Conservation (phyloP, 495 filamentous ascomycete species). For the Aspergillus ostianus region DNA sequence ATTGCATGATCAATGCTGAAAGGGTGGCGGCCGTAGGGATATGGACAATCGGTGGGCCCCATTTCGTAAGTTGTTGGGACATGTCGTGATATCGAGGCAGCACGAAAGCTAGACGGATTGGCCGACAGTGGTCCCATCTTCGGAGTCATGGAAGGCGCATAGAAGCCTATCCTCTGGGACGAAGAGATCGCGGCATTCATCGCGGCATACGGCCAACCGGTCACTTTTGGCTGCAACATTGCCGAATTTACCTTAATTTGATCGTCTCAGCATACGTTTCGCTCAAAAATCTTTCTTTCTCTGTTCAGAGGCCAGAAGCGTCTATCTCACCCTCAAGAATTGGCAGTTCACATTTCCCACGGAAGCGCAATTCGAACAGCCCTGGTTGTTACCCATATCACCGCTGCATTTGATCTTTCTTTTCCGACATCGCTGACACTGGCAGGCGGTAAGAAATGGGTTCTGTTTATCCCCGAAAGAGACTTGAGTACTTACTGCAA, state of each 20-base stretch:
- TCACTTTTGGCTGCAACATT: conserved; percentile 22
- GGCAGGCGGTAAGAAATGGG: conserved; percentile 10
- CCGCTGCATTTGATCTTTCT: conserved; percentile 97
- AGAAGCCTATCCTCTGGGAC: conserved; percentile 24
- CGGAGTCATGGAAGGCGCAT: conserved; percentile 17
- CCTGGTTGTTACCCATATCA: conserved; percentile 69
- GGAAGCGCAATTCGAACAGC: conserved; percentile 79
- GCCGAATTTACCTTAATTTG: conserved; percentile 26
- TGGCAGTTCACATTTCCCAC: conserved; percentile 69
- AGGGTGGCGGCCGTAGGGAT: conserved; percentile 20
- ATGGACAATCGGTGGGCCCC: conserved; percentile 18
- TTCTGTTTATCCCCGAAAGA: not conserved
- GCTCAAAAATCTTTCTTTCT: not conserved
- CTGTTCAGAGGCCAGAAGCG: not conserved
- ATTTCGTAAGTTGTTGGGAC: conserved; percentile 27
- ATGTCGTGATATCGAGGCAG: conserved; percentile 21
- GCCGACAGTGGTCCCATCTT: conserved; percentile 18
- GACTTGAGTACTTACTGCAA: conserved; percentile 57
- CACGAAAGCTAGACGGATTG: conserved; percentile 20
- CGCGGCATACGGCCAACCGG: conserved; percentile 33
- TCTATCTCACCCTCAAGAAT: conserved; percentile 68
- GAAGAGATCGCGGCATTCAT: conserved; percentile 17
- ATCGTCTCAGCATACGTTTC: not conserved
- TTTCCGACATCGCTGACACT: conserved; percentile 91
- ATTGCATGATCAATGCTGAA: conserved; percentile 23